Base-by-base conservation (phyloP, 148 eudicot species). In the Cornus controversa region DNA sequence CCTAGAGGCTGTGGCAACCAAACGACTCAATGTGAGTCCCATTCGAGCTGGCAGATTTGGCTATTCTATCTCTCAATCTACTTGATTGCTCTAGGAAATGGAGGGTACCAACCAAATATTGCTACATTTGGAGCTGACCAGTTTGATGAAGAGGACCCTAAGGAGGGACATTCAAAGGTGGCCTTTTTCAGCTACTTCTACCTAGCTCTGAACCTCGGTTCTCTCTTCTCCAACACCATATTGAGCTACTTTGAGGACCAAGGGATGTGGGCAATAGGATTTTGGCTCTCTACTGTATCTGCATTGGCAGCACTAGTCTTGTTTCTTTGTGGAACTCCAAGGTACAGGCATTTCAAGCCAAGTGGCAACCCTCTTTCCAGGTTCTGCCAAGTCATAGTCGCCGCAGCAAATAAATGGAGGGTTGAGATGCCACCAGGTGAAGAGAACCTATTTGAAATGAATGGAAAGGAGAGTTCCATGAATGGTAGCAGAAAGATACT, bases 121-220 rank as follows among this genome's bases (percentile, higher is more conserved):
- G 98, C 94, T 3, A 94, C 98, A 18, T 89, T 94, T 36, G 98
- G 98, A 8, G 98, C 98, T 26, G 98, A 94, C 72, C 98, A 94
- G 65, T 94, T 94, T 37, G 98, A 94, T 68, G 93, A 83, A 58
- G 97, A 89, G 70, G 83, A 94, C 34, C 71, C 84, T 1, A 84
- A 72, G 28, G 98, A 94, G 80, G 87, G 86, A 27, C 84, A 72
- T 66, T 90, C 94, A n/a, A 94, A 92, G 73, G 94, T 94, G 70
- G 83, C 97, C 24, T 94, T 94, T 62, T 94, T 94, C 82, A 94
- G 98, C 83, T 92, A 88, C 78, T 94, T 94, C 67, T 94, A 94
- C 86, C 85, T 94, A 34, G 92, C 93, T n/a, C 69, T 92, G 82
- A 94, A 94, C 83, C 80, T 94, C 36, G 98, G 98, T 23, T 80